Percentiles rank a stretch among this genome's conserved stretches.
Evolutionary conservation across 1,139 yeast species (phyloP).

Genomic region (Waltiozyma sp.): DNA sequence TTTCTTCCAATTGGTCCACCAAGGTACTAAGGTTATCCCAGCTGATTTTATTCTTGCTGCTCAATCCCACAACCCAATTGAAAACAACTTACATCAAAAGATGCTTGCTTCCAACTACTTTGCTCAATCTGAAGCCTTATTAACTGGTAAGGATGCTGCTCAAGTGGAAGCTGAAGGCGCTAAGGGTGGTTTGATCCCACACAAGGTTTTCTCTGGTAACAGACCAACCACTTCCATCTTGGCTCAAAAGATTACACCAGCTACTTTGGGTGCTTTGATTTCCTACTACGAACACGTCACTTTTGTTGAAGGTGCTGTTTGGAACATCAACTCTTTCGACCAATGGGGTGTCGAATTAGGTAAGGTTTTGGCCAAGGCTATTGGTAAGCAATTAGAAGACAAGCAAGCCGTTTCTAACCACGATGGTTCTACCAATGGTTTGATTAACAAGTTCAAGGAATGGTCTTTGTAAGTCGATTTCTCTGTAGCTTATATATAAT

Average conservation of each 20-base stretch:
- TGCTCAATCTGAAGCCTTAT: constrained; percentile 96
- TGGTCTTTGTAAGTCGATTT: constrained; percentile 43
- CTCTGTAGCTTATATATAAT: no score
- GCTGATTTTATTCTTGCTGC: constrained; percentile 96
- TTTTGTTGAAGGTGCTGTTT: constrained; percentile 95
- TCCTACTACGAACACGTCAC: constrained; percentile 97
- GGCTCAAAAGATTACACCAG: constrained; percentile 93
- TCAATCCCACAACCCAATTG: constrained; percentile 95
- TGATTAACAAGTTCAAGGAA: constrained; percentile 87
- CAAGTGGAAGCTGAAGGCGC: constrained; percentile 89
- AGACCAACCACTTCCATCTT: constrained; percentile 97
- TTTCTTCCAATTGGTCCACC: constrained; percentile 98
- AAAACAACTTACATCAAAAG: constrained; percentile 84
- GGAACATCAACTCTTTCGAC: constrained; percentile 99
- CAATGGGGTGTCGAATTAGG: constrained; percentile 99
- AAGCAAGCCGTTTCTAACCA: constrained; percentile 48
- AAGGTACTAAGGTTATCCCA: constrained; percentile 96
- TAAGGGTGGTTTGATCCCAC: constrained; percentile 76
- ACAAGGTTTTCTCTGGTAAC: constrained; percentile 94
- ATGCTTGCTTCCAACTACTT: constrained; percentile 98
- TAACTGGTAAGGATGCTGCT: constrained; percentile 87
- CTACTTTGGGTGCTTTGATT: constrained; percentile 87
- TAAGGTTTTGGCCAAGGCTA: constrained; percentile 92
- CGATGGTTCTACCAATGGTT: constrained; percentile 83
- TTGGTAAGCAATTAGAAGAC: constrained; percentile 76